A percentile compares a stretch with the other conserved stretches of the same genome.
Evolutionary conservation across 352 stramenopile genomes (phyloP).

Genomic region (Phytophthora tentaculata): DNA sequence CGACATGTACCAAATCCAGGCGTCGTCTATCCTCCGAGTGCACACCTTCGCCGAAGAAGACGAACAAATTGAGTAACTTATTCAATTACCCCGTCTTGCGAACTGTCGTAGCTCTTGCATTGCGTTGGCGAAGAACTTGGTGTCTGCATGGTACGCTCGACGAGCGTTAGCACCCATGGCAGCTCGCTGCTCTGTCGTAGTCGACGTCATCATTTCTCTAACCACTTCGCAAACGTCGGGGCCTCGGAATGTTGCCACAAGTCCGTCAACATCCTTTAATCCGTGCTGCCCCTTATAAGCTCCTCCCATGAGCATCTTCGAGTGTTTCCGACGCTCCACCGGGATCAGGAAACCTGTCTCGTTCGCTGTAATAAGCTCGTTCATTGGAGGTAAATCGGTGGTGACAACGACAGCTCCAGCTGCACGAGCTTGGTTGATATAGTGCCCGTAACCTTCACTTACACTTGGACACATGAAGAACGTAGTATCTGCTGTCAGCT

Average conservation of each 20-base stretch:
- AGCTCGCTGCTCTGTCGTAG: slow-evolving; percentile 40
- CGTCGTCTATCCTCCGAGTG: slow-evolving; percentile 52
- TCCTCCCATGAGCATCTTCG: slow-evolving; percentile 27
- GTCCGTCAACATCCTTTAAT: slow-evolving; percentile 30
- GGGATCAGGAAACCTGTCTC: slow-evolving; percentile 26
- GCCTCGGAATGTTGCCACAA: slow-evolving; percentile 28
- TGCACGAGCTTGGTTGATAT: slow-evolving; percentile 71
- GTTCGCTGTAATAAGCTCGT: slow-evolving; percentile 52
- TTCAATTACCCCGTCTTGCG: slow-evolving; percentile 22
- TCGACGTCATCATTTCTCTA: slow-evolving; percentile 25
- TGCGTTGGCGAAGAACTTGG: slow-evolving; percentile 45
- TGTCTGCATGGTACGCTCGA: slow-evolving; percentile 53
- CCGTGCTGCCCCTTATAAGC: slow-evolving; percentile 30
- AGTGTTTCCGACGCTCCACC: slow-evolving; percentile 12
- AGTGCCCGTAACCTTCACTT: slow-evolving; percentile 71
- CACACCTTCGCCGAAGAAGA: slow-evolving; percentile 60
- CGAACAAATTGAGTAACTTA: slow-evolving; percentile 23
- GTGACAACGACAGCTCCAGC: slow-evolving; percentile 54
- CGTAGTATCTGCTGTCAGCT: slow-evolving; percentile 47
- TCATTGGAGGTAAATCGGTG: slow-evolving; percentile 65
- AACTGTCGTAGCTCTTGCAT: slow-evolving; percentile 50
- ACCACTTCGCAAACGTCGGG: slow-evolving; percentile 29
- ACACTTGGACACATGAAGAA: slow-evolving; percentile 67
- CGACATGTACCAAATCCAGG: slow-evolving; percentile 58
- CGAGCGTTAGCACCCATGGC: slow-evolving; percentile 32